A percentile compares a stretch with the other conserved stretches of the same genome.
These are phyloP conservation scores for grape (Vitis vinifera) DNA, from an alignment of 164 flowering plant species.

Conservation along the genomic window ASM3070453v1 NC_081819.1:18236001-18236500, in stretches of 20 bases:
- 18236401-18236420: too few species aligned
- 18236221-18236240: slow-evolving; percentile 84
- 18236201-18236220: slow-evolving; percentile 73
- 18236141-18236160: slow-evolving; percentile 77
- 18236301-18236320: too few species aligned
- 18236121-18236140: slow-evolving; percentile 72
- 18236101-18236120: slow-evolving; percentile 67
- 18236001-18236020: slow-evolving; percentile 55
- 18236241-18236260: slow-evolving; percentile 75
- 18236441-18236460: too few species aligned
- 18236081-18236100: slow-evolving; percentile 59
- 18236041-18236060: slow-evolving; percentile 33
- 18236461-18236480: too few species aligned
- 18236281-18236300: too few species aligned
- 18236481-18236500: too few species aligned
- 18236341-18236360: too few species aligned
- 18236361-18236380: too few species aligned
- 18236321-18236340: too few species aligned
- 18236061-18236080: slow-evolving; percentile 39
- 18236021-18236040: slow-evolving; percentile 49
- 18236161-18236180: slow-evolving; percentile 83
- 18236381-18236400: too few species aligned
- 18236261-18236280: not conserved
- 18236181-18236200: slow-evolving; percentile 76
- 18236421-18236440: too few species aligned